These are phyloP conservation scores for Boletus smithii DNA, from an alignment of 1,284 basidiomycete genomes.

Conservation along the genomic window DNA sequence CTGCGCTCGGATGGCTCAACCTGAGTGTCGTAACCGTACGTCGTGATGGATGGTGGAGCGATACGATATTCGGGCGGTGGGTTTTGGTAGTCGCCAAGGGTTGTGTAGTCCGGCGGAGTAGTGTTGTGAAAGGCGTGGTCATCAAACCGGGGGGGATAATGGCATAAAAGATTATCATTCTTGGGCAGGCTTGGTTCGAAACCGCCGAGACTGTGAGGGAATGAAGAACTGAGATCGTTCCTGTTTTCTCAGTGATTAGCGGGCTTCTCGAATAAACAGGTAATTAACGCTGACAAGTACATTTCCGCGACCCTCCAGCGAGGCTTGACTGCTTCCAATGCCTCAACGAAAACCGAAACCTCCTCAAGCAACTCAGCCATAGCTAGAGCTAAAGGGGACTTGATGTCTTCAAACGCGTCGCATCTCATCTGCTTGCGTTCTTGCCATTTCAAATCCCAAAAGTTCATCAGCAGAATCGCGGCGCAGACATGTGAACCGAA, in stretches of 20 bases:
- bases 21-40: conserved; percentile 11
- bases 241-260: conserved; percentile 16
- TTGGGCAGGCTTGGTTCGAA: conserved; percentile 22
- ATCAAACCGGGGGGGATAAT: conserved; percentile 11
- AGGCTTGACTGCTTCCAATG: conserved; percentile 39
- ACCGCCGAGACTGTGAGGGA: conserved; percentile 29
- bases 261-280: background rate
- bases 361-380: conserved; percentile 44
- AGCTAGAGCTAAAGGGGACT: conserved; percentile 37
- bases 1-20: conserved; percentile 12
- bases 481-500: conserved; percentile 44
- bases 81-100: conserved; percentile 12
- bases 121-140: conserved; percentile 7
- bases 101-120: conserved; percentile 16
- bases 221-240: conserved; percentile 28
- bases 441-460: conserved; percentile 50
- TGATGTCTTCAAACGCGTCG: conserved; percentile 38
- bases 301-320: conserved; percentile 45
- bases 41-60: conserved; percentile 8
- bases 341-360: conserved; percentile 38
- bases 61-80: conserved; percentile 16
- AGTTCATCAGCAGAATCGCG: conserved; percentile 43
- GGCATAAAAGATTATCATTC: conserved; percentile 6
- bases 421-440: conserved; percentile 34
- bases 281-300: conserved; percentile 40